Evolutionary conservation across 805 yeast genomes (phyloP), one percentile per base, ranked within the genome.

Genomic region (Cyberlindnera suaveolens): DNA sequence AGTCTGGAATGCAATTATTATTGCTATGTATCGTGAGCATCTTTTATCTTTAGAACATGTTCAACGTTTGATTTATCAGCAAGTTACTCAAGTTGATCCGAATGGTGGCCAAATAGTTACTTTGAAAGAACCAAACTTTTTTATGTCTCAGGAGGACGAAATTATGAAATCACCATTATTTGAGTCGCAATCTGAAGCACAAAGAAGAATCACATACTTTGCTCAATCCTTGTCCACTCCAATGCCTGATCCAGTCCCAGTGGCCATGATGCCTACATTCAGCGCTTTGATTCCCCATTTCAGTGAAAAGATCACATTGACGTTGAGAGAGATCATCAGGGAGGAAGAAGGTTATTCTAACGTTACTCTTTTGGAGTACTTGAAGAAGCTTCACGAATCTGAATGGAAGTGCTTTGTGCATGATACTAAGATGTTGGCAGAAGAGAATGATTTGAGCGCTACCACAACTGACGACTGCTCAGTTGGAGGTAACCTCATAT

Each of bases 21-120:
- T 93, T 58, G 87, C 98, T 42, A 95, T 93, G 99, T 95, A 93
- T 78, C 87, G 99, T 72, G 99, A 95, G 68, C 99, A 93, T 67
- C 72, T 93, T 65, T 72, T 93, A 55, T 96, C 99, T 15, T 86
- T 95, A 64, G 99, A 93, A 64, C 99, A 95, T 64, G 98, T 93
- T 49, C 98, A 93, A 70, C 88, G 85, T 70, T 77, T 93, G 63
- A 77, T 93, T 51, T 93, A 93, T 67, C 98, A 91, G 66, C 97
- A 91, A 72, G 96, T 93, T 5, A 38, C 50, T 4, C 56, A 53
- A 31, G 51, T 65, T 26, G 49, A 59, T 3, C 51, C 64, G 13
- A 70, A 66, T 26, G 64, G 57, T 6, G 66, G 59, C 3, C 69
- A 66, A 4, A 70, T 67, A 11, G 62, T 66, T 9, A 58, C 71